Conservation (phyloP, 768 basidiomycete species). For the Lactarius evosmus region DNA sequence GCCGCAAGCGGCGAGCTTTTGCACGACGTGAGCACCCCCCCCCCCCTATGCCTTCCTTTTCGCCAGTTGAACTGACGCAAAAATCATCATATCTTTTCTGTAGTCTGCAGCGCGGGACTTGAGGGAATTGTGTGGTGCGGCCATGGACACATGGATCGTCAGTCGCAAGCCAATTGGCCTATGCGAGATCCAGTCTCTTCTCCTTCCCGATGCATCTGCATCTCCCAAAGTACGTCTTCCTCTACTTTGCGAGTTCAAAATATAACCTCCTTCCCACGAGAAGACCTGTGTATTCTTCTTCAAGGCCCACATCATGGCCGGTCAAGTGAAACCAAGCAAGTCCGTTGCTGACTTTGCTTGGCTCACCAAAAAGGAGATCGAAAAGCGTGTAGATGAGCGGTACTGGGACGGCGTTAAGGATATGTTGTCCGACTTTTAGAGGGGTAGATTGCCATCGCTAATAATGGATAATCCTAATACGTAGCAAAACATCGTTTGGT, state of each 20-base stretch:
- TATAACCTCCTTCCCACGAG: not conserved
- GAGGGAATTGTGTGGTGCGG: slow-evolving; percentile 63
- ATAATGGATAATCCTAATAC: slow-evolving; percentile 13
- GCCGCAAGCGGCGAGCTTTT: slow-evolving; percentile 64
- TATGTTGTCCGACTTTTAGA: slow-evolving; percentile 65
- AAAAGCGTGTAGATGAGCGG: slow-evolving; percentile 55
- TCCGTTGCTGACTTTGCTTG: slow-evolving; percentile 78
- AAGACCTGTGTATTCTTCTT: slow-evolving; percentile 85
- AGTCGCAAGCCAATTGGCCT: slow-evolving; percentile 84
- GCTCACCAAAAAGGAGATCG: slow-evolving; percentile 91
- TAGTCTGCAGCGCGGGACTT: slow-evolving; percentile 77
- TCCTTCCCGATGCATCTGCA: slow-evolving; percentile 28
- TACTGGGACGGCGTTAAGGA: slow-evolving; percentile 82
- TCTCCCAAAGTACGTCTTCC: slow-evolving; percentile 24
- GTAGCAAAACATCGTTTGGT: not conserved
- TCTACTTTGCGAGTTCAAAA: not conserved
- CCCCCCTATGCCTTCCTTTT: not conserved
- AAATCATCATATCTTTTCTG: slow-evolving; percentile 5
- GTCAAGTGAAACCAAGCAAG: slow-evolving; percentile 65
- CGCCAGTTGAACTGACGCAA: too few relatives aligned
- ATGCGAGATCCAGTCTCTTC: slow-evolving; percentile 46
- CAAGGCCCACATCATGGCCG: slow-evolving; percentile 90
- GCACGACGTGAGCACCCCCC: slow-evolving; percentile 60
- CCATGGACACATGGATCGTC: slow-evolving; percentile 96
- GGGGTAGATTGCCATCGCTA: slow-evolving; percentile 15